phyloP scores from a whole-genome alignment of 2,329 filamentous ascomycete species.

The Aureobasidium sp. region DNA sequence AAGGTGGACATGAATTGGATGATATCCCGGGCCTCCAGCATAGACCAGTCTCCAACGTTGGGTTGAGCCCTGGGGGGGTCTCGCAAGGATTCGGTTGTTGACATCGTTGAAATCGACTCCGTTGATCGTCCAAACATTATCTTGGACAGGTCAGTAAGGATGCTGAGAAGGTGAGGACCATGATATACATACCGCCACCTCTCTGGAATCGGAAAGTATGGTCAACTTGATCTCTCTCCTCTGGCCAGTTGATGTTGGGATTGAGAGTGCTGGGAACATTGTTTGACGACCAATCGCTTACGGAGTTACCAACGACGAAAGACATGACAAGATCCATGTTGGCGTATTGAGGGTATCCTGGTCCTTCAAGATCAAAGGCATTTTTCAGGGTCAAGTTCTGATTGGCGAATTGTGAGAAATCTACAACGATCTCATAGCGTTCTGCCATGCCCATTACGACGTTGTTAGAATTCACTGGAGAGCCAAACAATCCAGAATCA shows the following conservation, averaged over 20 bases:
- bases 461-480: constrained; percentile 38
- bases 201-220: constrained; percentile 28
- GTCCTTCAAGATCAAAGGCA: constrained; percentile 20
- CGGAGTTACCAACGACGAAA: constrained; percentile 21
- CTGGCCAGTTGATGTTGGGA: constrained; percentile 23
- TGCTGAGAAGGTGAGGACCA: not conserved
- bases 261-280: constrained; percentile 27
- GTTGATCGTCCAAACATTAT: constrained; percentile 29
- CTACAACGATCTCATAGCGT: constrained; percentile 52
- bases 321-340: constrained; percentile 48
- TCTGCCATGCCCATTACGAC: constrained; percentile 49
- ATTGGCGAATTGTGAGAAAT: constrained; percentile 45
- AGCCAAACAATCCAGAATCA: constrained; percentile 47
- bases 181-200: constrained; percentile 14
- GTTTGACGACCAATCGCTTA: constrained; percentile 34
- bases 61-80: constrained; percentile 28
- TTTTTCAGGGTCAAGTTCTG: constrained; percentile 34
- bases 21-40: constrained; percentile 44
- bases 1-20: constrained; percentile 53
- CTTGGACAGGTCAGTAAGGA: not conserved
- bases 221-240: constrained; percentile 24
- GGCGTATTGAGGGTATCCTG: constrained; percentile 42
- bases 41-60: constrained; percentile 40
- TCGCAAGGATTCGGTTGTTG: constrained; percentile 29
- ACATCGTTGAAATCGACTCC: constrained; percentile 29